Evolutionary conservation across 2,329 filamentous ascomycete species (phyloP).

Genomic region (Cryphonectria parasitica): DNA sequence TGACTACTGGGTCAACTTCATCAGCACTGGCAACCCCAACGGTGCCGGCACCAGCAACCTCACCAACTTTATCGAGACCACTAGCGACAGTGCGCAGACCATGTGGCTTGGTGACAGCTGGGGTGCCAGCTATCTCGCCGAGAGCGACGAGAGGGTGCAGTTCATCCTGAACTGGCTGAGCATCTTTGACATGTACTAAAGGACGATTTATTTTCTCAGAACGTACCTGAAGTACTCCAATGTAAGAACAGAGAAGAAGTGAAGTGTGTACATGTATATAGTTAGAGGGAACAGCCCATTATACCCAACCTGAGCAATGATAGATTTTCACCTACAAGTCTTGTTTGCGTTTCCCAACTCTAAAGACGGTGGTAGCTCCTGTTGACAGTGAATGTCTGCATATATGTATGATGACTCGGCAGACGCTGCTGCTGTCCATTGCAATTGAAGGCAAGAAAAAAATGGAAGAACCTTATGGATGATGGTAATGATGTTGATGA

Average conservation of each 20-base stretch:
- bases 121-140: conserved; percentile 9
- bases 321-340: not conserved
- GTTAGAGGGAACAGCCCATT: not conserved
- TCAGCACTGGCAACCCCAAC: conserved; percentile 17
- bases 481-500: no score
- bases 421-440: no score
- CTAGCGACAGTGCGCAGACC: no score
- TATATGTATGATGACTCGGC: no score
- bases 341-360: no score
- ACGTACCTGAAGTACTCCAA: not conserved
- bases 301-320: not conserved
- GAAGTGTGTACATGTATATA: not conserved
- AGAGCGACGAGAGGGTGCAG: not conserved
- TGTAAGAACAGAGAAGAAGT: not conserved
- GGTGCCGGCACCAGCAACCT: conserved; percentile 1
- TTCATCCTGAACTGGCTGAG: not conserved
- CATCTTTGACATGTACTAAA: not conserved
- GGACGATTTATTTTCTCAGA: not conserved
- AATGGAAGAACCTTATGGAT: no score
- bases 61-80: conserved; percentile 8
- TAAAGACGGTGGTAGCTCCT: no score
- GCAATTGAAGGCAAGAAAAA: no score
- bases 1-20: conserved; percentile 22
- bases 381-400: no score
- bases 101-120: no score